phyloP scores from a whole-genome alignment of 2,329 filamentous ascomycete genomes.

The Bretziella fagacearum region DNA sequence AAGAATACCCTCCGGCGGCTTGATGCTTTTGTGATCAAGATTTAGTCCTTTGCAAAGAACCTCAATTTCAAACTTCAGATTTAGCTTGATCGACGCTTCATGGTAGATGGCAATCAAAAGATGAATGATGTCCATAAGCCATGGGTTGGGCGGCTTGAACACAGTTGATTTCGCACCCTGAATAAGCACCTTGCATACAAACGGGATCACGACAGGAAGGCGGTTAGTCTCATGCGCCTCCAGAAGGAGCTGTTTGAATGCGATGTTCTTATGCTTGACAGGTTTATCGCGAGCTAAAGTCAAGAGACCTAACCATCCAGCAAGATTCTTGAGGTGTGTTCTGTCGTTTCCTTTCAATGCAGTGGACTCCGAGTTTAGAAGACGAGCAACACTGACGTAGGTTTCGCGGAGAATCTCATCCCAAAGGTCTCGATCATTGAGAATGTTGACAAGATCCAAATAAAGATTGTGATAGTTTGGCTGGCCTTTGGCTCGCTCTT shows the following conservation, averaged over 20 bases:
- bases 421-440: constrained; percentile 66
- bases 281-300: constrained; percentile 89
- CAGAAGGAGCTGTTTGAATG: constrained; percentile 86
- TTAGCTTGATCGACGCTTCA: constrained; percentile 81
- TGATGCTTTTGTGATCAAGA: constrained; percentile 82
- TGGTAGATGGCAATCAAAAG: constrained; percentile 88
- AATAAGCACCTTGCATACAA: constrained; percentile 87
- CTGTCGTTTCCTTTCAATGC: constrained; percentile 46
- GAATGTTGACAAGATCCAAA: constrained; percentile 69
- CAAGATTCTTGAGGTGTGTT: constrained; percentile 80
- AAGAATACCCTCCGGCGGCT: constrained; percentile 72
- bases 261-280: constrained; percentile 90
- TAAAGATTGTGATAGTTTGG: constrained; percentile 94
- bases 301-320: constrained; percentile 80
- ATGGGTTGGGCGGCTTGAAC: constrained; percentile 89
- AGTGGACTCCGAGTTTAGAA: constrained; percentile 79
- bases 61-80: constrained; percentile 97
- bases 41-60: constrained; percentile 85
- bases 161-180: constrained; percentile 74
- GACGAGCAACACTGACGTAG: constrained; percentile 65
- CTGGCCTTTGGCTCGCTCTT: constrained; percentile 91
- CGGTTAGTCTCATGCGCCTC: constrained; percentile 89
- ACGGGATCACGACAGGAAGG: constrained; percentile 82
- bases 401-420: constrained; percentile 84
- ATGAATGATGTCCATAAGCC: constrained; percentile 91